Base-by-base conservation (phyloP, 2,329 filamentous ascomycete species). In the Cladosporium cucumerinum region DNA sequence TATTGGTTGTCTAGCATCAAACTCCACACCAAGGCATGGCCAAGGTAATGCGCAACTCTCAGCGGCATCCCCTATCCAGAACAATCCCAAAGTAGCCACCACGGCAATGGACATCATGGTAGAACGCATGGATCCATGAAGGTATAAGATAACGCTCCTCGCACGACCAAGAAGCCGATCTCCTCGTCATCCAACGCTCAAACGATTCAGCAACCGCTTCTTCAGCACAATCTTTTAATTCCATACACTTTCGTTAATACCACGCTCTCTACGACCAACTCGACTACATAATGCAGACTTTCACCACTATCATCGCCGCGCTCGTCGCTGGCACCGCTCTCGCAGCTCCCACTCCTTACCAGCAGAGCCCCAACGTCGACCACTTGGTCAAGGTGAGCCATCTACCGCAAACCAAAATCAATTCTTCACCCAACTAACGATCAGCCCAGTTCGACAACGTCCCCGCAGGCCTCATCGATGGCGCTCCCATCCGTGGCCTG, bases 291-390 rank as follows among this genome's bases (percentile, higher is more conserved):
- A 62, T 62, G 60, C 46, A 62, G 60, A 55, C 60, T 10, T 62
- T 62, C 49, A 55, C 49, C 34, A 14, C 60, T 5, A 30, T 62
- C 49, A 18, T 62, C 49, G 60, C 60, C 34, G 60, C 49, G 18
- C 49, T 55, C 36, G 60, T 51, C 25, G 60, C 60, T 48, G 60
- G 60, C 49, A 55, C 60, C 48, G 60, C 60, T 46, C 39, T 62
- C 16, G 60, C 60, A n/a, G 60, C 60, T 46, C 60, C 60, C 28
- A 55, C 60, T 46, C 34, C 36, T 55, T 43, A 62, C 60, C 58
- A 61, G 32, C 51, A 36, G 32, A 43, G 26, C 48, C 12, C 43
- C 30, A 52, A 23, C 49, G 34, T 54, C 32, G 60, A 62, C 49
- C 60, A 43, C 48, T 21, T 55, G 3, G 60, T 62, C 34, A 62